Percentiles rank a stretch among this genome's conserved stretches.
These are phyloP conservation scores for Silene uniflora DNA, from an alignment of 148 eudicot genomes.

Conservation along the genomic window DNA sequence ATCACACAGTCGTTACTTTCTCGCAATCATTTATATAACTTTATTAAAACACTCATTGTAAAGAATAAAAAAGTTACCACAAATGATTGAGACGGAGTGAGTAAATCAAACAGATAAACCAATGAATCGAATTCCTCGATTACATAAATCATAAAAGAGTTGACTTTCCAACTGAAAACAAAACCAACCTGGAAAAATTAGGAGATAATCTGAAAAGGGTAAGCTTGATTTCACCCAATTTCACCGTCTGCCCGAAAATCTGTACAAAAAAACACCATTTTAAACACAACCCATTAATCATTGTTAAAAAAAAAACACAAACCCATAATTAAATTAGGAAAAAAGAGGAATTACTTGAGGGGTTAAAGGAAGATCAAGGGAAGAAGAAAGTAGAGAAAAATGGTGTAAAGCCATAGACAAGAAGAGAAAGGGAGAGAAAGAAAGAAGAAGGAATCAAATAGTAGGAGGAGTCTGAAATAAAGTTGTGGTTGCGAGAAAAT, in stretches of 20 bases:
- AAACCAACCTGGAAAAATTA: constrained; percentile 37
- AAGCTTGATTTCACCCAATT: constrained; percentile 39
- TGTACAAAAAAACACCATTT: constrained; percentile 26
- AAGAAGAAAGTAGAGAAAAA: constrained; percentile 24
- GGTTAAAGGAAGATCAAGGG: not conserved
- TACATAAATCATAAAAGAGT: too few species aligned
- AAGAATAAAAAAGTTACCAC: too few species aligned
- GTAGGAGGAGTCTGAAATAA: not conserved
- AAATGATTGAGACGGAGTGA: too few species aligned
- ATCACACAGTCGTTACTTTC: too few species aligned
- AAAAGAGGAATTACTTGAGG: constrained; percentile 14
- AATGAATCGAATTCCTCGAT: too few species aligned
- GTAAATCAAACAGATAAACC: too few species aligned
- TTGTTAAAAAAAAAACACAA: not conserved
- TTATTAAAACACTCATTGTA: too few species aligned
- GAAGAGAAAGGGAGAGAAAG: not conserved
- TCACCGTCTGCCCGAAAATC: constrained; percentile 49
- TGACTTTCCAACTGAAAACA: not conserved
- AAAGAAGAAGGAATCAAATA: not conserved
- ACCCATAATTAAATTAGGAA: not conserved
- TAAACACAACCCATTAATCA: not conserved
- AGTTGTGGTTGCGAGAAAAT: constrained; percentile 21
- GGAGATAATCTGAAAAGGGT: constrained; percentile 40
- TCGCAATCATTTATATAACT: too few species aligned
- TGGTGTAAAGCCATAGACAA: constrained; percentile 44